These are phyloP conservation scores for Leccinum subgranulosum DNA, from an alignment of 768 basidiomycete species.

Conservation along the genomic window DNA sequence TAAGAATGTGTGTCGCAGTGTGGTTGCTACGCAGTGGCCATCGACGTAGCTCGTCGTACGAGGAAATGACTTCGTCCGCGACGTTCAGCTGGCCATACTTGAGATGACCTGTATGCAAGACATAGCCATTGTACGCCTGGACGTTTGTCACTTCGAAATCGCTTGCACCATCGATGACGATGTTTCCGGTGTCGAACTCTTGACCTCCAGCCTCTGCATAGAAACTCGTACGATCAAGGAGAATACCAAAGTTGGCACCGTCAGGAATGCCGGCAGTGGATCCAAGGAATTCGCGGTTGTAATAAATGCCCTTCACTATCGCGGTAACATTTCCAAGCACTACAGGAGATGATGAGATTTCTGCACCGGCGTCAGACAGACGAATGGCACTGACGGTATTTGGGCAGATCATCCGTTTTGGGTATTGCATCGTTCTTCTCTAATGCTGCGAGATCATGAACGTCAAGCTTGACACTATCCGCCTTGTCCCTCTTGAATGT, in stretches of 20 bases:
- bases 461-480: slow-evolving; percentile 86
- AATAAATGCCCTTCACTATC: slow-evolving; percentile 79
- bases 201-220: slow-evolving; percentile 98
- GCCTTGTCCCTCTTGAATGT: slow-evolving; percentile 65
- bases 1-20: slow-evolving; percentile 97
- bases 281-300: slow-evolving; percentile 67
- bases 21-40: slow-evolving; percentile 98
- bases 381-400: slow-evolving; percentile 66
- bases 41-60: slow-evolving; percentile 94
- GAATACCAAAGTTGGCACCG: slow-evolving; percentile 72
- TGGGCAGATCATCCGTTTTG: slow-evolving; percentile 90
- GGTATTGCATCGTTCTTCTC: slow-evolving; percentile 75
- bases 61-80: slow-evolving; percentile 79
- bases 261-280: slow-evolving; percentile 67
- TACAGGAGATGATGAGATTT: slow-evolving; percentile 29
- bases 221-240: slow-evolving; percentile 92
- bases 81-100: slow-evolving; percentile 84
- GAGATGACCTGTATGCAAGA: slow-evolving; percentile 86
- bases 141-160: slow-evolving; percentile 95
- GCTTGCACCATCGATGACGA: slow-evolving; percentile 85
- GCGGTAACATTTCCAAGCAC: slow-evolving; percentile 77
- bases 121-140: slow-evolving; percentile 93
- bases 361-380: not conserved
- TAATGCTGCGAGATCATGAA: slow-evolving; percentile 86
- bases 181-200: slow-evolving; percentile 93